Conservation (phyloP, 2,329 filamentous ascomycete species). For the Clonostachys chloroleuca region DNA sequence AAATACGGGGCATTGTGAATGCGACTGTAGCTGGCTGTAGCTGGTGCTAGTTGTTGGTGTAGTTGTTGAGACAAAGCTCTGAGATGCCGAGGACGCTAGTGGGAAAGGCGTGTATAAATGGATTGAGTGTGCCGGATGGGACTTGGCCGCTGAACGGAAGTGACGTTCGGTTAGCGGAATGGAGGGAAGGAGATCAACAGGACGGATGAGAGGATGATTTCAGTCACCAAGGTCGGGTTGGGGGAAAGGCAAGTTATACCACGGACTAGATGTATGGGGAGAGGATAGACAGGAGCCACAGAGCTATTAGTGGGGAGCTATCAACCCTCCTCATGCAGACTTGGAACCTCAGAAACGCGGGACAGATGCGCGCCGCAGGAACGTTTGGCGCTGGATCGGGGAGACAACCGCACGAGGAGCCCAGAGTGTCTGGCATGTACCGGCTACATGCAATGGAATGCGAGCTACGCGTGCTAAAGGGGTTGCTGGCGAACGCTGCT, state of each 20-base stretch:
- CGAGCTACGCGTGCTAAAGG: no score
- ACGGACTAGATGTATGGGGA: background rate
- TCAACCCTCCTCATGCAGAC: no score
- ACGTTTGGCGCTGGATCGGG: no score
- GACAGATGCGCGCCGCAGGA: no score
- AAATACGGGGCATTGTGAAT: conserved; percentile 41
- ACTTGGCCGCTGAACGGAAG: background rate
- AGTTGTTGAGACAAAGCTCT: background rate
- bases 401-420: no score
- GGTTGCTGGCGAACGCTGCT: no score
- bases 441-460: no score
- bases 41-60: background rate
- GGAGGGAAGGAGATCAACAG: background rate
- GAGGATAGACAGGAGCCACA: no score
- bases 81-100: background rate
- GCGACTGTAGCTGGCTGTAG: background rate
- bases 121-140: background rate
- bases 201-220: background rate
- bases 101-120: background rate
- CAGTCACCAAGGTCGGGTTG: background rate
- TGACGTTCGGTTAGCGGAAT: background rate
- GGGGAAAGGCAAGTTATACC: background rate
- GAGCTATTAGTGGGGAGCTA: no score
- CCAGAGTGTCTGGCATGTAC: no score
- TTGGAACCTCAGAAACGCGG: no score